Evolutionary conservation across 768 basidiomycete genomes (phyloP).

Genomic region (Tephrocybe sp.): DNA sequence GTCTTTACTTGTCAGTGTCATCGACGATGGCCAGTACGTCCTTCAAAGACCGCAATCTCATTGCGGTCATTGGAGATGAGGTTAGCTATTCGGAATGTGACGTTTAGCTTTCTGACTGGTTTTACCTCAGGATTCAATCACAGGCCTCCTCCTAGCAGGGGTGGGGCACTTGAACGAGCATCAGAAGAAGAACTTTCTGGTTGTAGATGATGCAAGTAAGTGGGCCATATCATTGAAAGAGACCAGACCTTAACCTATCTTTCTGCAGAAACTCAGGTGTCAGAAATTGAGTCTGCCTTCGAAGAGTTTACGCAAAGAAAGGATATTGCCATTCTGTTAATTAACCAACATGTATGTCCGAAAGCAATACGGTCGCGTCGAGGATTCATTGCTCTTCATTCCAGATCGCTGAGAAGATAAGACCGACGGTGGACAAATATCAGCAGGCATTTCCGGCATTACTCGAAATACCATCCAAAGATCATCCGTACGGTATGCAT

Average conservation of each 20-base stretch:
- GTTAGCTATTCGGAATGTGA: slow-evolving; percentile 35
- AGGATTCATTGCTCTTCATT: slow-evolving; percentile 7
- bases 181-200: slow-evolving; percentile 96
- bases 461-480: slow-evolving; percentile 97
- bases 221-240: slow-evolving; percentile 9
- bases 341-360: slow-evolving; percentile 91
- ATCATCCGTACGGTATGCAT: slow-evolving; percentile 90
- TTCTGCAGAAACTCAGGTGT: slow-evolving; percentile 81
- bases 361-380: neutral
- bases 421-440: slow-evolving; percentile 93
- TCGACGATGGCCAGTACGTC: slow-evolving; percentile 30
- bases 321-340: slow-evolving; percentile 94
- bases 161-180: slow-evolving; percentile 88
- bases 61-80: slow-evolving; percentile 98
- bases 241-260: neutral
- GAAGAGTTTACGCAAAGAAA: slow-evolving; percentile 92
- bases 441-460: slow-evolving; percentile 95
- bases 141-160: slow-evolving; percentile 92
- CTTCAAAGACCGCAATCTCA: slow-evolving; percentile 79
- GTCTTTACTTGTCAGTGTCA: neutral
- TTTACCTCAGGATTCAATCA: slow-evolving; percentile 83
- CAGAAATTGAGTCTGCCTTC: slow-evolving; percentile 88
- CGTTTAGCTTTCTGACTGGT: slow-evolving; percentile 11
- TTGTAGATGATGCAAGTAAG: slow-evolving; percentile 93
- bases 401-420: slow-evolving; percentile 95